Base-by-base conservation (phyloP, 129 eudicot species). In the Smallanthus sonchifolius region DNA sequence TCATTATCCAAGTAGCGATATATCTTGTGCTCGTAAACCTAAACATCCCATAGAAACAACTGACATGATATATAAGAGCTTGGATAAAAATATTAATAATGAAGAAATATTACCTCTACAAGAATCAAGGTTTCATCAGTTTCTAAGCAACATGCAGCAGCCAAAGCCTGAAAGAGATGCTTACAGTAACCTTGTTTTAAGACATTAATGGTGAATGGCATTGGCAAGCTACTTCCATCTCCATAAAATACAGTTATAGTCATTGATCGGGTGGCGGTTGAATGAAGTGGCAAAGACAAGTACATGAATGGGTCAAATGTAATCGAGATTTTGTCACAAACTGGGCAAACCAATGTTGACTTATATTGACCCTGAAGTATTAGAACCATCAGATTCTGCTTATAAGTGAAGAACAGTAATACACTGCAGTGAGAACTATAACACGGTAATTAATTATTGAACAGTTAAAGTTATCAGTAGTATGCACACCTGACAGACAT, bases 281-380 rank as follows among this genome's bases (percentile, higher is more conserved):
- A 95, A 72, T 97, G 99, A 70, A 95, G 78, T 2, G 99, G 99
- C 82, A 95, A 83, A 7, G 97, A 88, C 81, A 95, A 76, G 85
- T 95, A 95, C 99, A 95, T 95, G 91, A 95, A 95, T 4, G 99
- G 99, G 70, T 95, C 99, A 57, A 95, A 95, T 28, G 97, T 91
- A 6, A 95, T 87, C 9, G 99, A 95, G 75, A 95, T 84, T 82
- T 95, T 95, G 76, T 69, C 52, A 81, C 99, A 95, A 74, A 34
- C 86, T 42, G 99, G 99, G 74, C 99, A 95, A 66, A 95, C 96
- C 76, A 95, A 72, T 2, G 99, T 95, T 39, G 99, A 95, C 81
- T 95, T 95, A 73, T 95, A 95, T 79, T 95, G 99, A 54, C 99
- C 99, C 99, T 95, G 97, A 60, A 67, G 32, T 67, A 63, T 32